A percentile compares a stretch with the other conserved stretches of the same genome.
Conservation (phyloP, 148 eudicot genomes). For the Rhododendron griersonianum region DNA sequence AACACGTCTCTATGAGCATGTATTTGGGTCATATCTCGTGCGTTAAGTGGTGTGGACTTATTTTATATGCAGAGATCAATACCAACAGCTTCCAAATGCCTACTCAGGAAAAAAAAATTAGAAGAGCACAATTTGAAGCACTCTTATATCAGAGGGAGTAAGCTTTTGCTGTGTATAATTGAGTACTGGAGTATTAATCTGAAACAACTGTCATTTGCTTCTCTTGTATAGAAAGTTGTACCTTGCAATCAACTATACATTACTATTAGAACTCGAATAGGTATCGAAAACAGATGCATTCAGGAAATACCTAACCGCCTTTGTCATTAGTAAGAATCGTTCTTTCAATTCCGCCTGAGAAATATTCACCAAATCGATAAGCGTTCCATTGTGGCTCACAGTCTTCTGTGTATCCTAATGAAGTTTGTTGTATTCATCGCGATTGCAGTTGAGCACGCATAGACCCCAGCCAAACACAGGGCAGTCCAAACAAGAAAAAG, state of each 20-base stretch:
- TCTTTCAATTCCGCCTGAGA: not conserved
- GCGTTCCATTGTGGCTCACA: slow-evolving; percentile 24
- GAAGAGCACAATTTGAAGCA: not conserved
- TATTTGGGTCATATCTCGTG: too few species aligned
- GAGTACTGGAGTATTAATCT: not conserved
- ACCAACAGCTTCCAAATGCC: not conserved
- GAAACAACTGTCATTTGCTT: not conserved
- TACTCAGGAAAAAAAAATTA: not conserved
- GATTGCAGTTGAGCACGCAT: slow-evolving; percentile 64
- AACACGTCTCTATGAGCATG: too few species aligned
- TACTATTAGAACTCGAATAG: not conserved
- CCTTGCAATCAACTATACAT: not conserved
- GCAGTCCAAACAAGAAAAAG: slow-evolving; percentile 47
- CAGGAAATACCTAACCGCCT: not conserved
- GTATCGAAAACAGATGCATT: not conserved
- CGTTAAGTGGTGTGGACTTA: too few species aligned
- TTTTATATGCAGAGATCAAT: not conserved
- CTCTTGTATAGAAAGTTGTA: not conserved
- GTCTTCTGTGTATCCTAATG: slow-evolving; percentile 84
- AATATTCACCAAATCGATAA: too few species aligned
- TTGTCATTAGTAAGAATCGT: not conserved
- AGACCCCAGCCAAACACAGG: slow-evolving; percentile 60
- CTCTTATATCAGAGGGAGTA: not conserved
- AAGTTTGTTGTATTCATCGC: slow-evolving; percentile 77
- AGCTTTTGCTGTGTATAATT: not conserved